Percentiles rank a stretch among this genome's conserved stretches.
phyloP scores from a whole-genome alignment of 2,329 filamentous ascomycete genomes.

The Pestalotiopsis sp. region DNA sequence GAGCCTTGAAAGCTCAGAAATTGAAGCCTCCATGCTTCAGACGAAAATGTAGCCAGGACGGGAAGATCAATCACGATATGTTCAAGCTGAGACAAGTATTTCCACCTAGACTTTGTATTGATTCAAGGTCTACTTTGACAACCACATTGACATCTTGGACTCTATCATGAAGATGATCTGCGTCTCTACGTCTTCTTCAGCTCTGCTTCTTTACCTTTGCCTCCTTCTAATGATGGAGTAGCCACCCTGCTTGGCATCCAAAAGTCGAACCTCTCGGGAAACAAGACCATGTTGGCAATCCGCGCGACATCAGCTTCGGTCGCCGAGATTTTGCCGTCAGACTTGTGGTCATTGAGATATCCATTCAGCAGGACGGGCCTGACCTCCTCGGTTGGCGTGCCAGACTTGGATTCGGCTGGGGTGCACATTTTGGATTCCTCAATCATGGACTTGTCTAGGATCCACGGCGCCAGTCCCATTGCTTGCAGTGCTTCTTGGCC shows the following conservation, averaged over 20 bases:
- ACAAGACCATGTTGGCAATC: constrained; percentile 60
- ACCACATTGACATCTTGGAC: neutral
- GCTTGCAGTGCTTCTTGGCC: constrained; percentile 54
- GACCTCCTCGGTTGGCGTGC: constrained; percentile 23
- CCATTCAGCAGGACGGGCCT: constrained; percentile 22
- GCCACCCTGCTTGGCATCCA: constrained; percentile 43
- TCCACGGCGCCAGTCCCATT: constrained; percentile 62
- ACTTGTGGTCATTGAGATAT: constrained; percentile 26
- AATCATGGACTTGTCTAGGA: constrained; percentile 36
- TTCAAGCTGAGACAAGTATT: neutral
- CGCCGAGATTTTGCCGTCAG: constrained; percentile 32
- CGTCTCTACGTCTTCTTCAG: neutral
- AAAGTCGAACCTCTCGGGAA: constrained; percentile 55
- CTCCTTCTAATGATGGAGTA: constrained; percentile 7
- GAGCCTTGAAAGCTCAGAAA: no score
- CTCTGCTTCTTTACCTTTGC: constrained; percentile 13
- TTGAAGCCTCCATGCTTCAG: no score
- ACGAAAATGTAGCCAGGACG: no score
- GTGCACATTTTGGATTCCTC: constrained; percentile 18
- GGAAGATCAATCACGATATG: no score
- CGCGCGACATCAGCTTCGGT: constrained; percentile 56
- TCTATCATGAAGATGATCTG: neutral
- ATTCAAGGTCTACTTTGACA: neutral
- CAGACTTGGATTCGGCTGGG: constrained; percentile 21
- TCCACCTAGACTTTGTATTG: neutral